Base-by-base conservation (phyloP, 2,329 filamentous ascomycete species). In the Aspergillus sp. region DNA sequence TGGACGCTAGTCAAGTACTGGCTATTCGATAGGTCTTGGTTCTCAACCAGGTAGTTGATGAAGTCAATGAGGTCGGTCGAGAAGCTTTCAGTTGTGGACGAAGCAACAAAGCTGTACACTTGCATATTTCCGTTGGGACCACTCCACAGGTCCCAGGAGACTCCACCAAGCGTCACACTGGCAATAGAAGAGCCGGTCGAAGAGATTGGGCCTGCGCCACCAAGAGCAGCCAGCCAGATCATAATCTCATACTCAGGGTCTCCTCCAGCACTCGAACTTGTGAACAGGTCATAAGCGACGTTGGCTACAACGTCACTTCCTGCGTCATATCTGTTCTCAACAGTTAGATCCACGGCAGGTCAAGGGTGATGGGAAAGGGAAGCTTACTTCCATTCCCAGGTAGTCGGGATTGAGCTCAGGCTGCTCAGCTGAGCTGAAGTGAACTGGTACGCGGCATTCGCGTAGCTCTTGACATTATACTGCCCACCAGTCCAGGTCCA, bases 281-380 rank as follows among this genome's bases (percentile, higher is more conserved):
- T 84, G 73, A 88, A 88, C 51, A 87, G 71, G 68, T 87, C 84
- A 66, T 86, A 88, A 14, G 84, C 77, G 15, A 88, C 85, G 65
- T 88, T 80, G 52, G 83, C 83, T 35, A 84, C 74, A 49, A 86
- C 69, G 55, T 74, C 61, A 51, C 70, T 75, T 58, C 79, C 81
- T 31, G 76, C 77, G 72, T 76, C 77, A 72, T 86, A 85, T 35
- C 73, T 71, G 23, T 40, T 21, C 24, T 33, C 17, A 19, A 7
- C 21, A 8, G 44, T 68, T 51, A 63, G 51, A 4, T 27, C 21
- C 17, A 4, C 45, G 19, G 5, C 3, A 12, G 17, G 14, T 31
- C 12, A 33, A 8, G 11, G 15, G 27, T 24, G 19, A 37, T 12
- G 51, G 11, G 7, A 15, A 3, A 27, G 17, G 52, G 23, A 19